phyloP scores from a whole-genome alignment of 2,329 filamentous ascomycete genomes.

The Cercospora zeae-maydis region DNA sequence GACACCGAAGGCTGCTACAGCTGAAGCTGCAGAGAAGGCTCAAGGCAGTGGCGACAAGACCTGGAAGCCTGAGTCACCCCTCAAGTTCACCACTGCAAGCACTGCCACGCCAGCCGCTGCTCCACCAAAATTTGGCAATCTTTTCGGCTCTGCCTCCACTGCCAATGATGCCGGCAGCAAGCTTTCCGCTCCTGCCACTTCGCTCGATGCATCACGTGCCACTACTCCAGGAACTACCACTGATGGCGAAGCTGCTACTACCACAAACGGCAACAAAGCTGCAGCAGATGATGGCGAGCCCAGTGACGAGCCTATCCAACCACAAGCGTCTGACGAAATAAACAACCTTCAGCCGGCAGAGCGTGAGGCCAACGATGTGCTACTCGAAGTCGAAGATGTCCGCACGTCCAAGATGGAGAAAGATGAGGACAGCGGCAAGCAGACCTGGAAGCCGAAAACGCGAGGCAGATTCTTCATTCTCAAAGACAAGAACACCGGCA shows the following conservation, averaged over 20 bases:
- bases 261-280: conserved; percentile 26
- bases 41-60: conserved; percentile 41
- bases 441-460: conserved; percentile 66
- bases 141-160: conserved; percentile 1
- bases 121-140: conserved; percentile 19
- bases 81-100: conserved; percentile 44
- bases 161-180: conserved; percentile 12
- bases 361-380: conserved; percentile 60
- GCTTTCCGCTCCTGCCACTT: conserved; percentile 21
- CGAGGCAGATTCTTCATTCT: conserved; percentile 69
- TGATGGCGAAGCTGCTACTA: conserved; percentile 37
- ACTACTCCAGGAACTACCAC: conserved; percentile 48
- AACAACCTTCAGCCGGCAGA: conserved; percentile 63
- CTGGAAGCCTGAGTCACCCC: conserved; percentile 47
- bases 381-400: conserved; percentile 64
- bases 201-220: conserved; percentile 43
- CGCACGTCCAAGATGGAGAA: conserved; percentile 63
- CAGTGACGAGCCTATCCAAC: conserved; percentile 26
- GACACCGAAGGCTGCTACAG: conserved; percentile 16
- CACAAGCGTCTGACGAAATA: conserved; percentile 62
- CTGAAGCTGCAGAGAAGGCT: conserved; percentile 23
- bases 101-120: conserved; percentile 28
- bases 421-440: conserved; percentile 51
- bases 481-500: conserved; percentile 66
- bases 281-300: conserved; percentile 33